Evolutionary conservation across 257 asterid genomes (phyloP), one percentile per base, ranked within the genome.

Genomic region (Gentiana macrophylla): DNA sequence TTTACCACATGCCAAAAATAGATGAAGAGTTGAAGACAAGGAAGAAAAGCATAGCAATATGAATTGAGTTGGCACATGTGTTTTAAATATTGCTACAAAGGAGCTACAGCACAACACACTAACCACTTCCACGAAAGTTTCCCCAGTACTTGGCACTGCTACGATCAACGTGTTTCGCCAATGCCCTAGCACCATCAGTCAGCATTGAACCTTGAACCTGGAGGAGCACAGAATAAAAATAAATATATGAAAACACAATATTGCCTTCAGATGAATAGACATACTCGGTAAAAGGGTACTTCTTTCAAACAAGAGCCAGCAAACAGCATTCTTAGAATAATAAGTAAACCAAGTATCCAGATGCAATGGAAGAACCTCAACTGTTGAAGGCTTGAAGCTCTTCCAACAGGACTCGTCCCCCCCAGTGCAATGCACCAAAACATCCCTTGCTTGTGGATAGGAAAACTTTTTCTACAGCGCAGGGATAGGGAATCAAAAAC

Each of bases 111-210:
- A 4, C 50, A 52, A 74, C 46, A 56, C 55, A 82, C 94, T 66
- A 53, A 89, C 97, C 97, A 56, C 67, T 80, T 77, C 95, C 95
- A 55, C 35, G 58, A 35, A 80, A 65, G 58, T 70, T 62, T 43
- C 93, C 95, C 97, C 97, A 89, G 59, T 73, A 80, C 61, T 77
- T 73, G 63, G 69, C 67, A 54, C 80, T 81, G 82, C 95, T 81
- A 74, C 97, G 73, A 53, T 69, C 56, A 37, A 61, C 84, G 65
- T 86, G 94, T 62, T 89, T 89, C 34, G 95, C 81, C 57, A 89
- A 77, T 49, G 93, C 95, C 80, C 95, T 81, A n/a, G 95, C 88
- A 68, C 97, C 94, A 61, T 47, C 74, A 61, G 86, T 79, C 86
- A 89, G 65, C 54, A 57, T 64, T 11, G 89, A 77, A 60, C 93